These are phyloP conservation scores for Phytophthora uliginosa DNA, from an alignment of 352 stramenopile species.

Conservation along the genomic window DNA sequence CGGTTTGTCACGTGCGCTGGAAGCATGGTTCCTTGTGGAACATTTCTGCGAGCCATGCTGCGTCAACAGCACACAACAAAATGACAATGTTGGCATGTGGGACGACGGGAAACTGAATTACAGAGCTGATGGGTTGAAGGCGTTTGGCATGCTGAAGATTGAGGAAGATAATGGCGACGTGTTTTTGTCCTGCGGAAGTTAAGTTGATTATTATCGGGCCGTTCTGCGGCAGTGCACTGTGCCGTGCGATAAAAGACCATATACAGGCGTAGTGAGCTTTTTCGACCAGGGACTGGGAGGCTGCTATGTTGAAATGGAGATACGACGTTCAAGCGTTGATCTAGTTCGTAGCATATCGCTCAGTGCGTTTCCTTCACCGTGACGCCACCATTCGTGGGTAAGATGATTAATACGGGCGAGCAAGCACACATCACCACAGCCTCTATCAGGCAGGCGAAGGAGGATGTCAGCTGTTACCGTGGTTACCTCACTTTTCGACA, in stretches of 20 bases:
- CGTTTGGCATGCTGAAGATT: constrained; percentile 20
- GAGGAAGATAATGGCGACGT: background rate
- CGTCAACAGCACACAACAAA: constrained; percentile 24
- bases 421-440: too few relatives aligned
- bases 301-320: background rate
- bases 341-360: background rate
- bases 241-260: background rate
- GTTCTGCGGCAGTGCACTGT: background rate
- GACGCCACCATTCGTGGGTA: background rate
- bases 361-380: background rate
- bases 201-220: background rate
- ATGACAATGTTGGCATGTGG: constrained; percentile 19
- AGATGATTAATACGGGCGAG: too few relatives aligned
- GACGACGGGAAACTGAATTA: constrained; percentile 16
- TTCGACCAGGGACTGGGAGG: constrained; percentile 3
- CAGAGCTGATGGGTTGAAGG: constrained; percentile 14
- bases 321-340: background rate
- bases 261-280: background rate
- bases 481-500: too few relatives aligned
- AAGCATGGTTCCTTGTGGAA: background rate
- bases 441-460: background rate
- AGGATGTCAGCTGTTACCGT: background rate
- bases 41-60: constrained; percentile 13
- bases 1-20: constrained; percentile 4
- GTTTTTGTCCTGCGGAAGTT: constrained; percentile 13